These are phyloP conservation scores for Jamesozyma spencerorum DNA, from an alignment of 805 yeast genomes.

Conservation along the genomic window DNA sequence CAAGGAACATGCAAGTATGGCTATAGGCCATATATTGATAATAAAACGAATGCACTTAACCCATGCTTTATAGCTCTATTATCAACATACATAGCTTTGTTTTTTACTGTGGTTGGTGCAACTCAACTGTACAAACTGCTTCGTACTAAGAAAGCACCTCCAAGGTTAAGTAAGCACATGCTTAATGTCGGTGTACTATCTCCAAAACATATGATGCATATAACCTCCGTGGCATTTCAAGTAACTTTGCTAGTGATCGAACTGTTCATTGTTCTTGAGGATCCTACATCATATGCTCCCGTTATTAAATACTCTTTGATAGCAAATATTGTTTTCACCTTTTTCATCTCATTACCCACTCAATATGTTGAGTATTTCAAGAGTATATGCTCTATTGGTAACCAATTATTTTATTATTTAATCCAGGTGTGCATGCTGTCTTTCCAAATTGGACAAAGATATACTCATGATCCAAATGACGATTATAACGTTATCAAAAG, in stretches of 20 bases:
- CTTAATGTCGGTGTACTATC: constrained; percentile 9
- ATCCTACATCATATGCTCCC: constrained; percentile 4
- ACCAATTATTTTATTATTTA: constrained; percentile 24
- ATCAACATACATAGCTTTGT: constrained; percentile 7
- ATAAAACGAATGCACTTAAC: constrained; percentile 27
- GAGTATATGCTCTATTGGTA: constrained; percentile 24
- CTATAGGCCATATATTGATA: constrained; percentile 28
- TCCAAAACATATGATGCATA: constrained; percentile 13
- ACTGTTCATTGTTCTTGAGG: constrained; percentile 5
- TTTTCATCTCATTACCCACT: constrained; percentile 21
- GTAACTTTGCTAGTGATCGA: constrained; percentile 9
- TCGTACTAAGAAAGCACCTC: constrained; percentile 15
- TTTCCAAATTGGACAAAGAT: constrained; percentile 22
- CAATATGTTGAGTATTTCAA: constrained; percentile 23
- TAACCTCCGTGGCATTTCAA: constrained; percentile 18
- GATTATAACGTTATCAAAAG: constrained; percentile 18
- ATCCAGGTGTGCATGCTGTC: constrained; percentile 13
- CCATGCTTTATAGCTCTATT: constrained; percentile 29
- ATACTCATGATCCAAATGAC: constrained; percentile 12
- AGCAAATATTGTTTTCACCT: constrained; percentile 15
- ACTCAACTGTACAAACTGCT: constrained; percentile 16
- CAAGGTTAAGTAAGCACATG: constrained; percentile 7
- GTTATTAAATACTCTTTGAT: constrained; percentile 9
- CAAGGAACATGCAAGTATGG: constrained; percentile 16
- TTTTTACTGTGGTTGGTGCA: constrained; percentile 18